These are phyloP conservation scores for Agroathelia rolfsii DNA, from an alignment of 1,284 basidiomycete species.

Conservation along the genomic window DNA sequence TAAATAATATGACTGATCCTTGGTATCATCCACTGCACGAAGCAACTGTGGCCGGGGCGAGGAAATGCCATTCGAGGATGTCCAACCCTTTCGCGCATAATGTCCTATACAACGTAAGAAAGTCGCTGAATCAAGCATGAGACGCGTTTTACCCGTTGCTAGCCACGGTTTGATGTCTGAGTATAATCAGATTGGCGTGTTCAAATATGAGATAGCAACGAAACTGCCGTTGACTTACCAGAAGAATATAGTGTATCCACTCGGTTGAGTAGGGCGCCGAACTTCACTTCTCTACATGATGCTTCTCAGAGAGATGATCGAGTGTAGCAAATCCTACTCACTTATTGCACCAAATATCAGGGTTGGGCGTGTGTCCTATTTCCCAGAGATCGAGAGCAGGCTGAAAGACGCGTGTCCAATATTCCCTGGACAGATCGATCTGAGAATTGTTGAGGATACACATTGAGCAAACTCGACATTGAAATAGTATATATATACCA, in stretches of 20 bases:
- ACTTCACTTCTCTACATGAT: slow-evolving; percentile 77
- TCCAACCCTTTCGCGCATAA: slow-evolving; percentile 72
- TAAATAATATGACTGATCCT: slow-evolving; percentile 95
- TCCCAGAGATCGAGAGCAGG: slow-evolving; percentile 75
- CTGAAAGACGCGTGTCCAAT: slow-evolving; percentile 85
- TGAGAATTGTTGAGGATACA: slow-evolving; percentile 23
- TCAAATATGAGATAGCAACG: too few species aligned
- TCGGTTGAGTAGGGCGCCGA: slow-evolving; percentile 78
- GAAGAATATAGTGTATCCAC: too few species aligned
- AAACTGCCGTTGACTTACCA: too few species aligned
- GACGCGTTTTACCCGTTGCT: slow-evolving; percentile 56
- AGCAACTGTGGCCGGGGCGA: slow-evolving; percentile 49
- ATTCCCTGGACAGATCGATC: slow-evolving; percentile 78
- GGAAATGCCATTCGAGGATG: slow-evolving; percentile 10
- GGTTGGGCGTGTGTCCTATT: slow-evolving; percentile 78
- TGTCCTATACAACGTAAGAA: slow-evolving; percentile 47
- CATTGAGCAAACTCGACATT: slow-evolving; percentile 8
- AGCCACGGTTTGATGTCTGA: slow-evolving; percentile 41
- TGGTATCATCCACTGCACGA: slow-evolving; percentile 54
- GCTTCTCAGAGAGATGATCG: slow-evolving; percentile 4
- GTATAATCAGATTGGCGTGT: slow-evolving; percentile 34
- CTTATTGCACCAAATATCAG: slow-evolving; percentile 91
- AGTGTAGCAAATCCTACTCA: slow-evolving; percentile 19
- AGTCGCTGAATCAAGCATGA: background rate
- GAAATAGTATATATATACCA: slow-evolving; percentile 37